phyloP scores from a whole-genome alignment of 495 filamentous ascomycete genomes.

The Penicillium nucicola region DNA sequence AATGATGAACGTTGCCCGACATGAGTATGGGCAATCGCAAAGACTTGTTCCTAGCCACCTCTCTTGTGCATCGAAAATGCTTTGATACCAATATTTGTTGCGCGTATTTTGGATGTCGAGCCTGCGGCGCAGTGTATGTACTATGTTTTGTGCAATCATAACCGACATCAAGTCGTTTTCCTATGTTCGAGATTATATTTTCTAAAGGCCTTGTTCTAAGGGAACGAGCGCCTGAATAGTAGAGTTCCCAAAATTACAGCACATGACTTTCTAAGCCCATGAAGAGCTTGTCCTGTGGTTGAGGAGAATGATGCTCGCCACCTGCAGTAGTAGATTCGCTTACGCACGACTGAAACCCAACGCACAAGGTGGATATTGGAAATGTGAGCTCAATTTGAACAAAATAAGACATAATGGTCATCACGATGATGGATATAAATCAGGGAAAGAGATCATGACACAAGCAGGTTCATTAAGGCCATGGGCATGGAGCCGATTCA shows the following conservation, averaged over 20 bases:
- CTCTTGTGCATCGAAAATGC: conserved; percentile 11
- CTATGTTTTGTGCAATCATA: conserved; percentile 28
- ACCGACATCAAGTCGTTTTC: conserved; percentile 23
- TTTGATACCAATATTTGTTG: conserved; percentile 32
- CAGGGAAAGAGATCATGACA: not conserved
- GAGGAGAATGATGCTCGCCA: too few relatives aligned
- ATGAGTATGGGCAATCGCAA: not conserved
- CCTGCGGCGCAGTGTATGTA: conserved; percentile 25
- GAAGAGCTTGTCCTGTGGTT: too few relatives aligned
- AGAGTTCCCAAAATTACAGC: too few relatives aligned
- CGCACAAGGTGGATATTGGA: too few relatives aligned
- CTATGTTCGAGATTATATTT: conserved; percentile 3
- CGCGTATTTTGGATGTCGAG: conserved; percentile 17
- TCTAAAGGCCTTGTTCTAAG: not conserved
- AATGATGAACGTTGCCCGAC: conserved; percentile 8
- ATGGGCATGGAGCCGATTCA: conserved; percentile 15
- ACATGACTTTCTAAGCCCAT: too few relatives aligned
- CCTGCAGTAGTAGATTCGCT: too few relatives aligned
- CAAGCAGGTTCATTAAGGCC: conserved; percentile 17
- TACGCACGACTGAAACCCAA: too few relatives aligned
- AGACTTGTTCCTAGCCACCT: not conserved
- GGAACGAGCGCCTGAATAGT: not conserved
- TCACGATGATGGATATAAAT: not conserved
- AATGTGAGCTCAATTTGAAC: too few relatives aligned
- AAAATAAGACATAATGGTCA: not conserved